Conservation (phyloP, 1,139 yeast genomes). For the Nakaseomyces nivariensis region DNA sequence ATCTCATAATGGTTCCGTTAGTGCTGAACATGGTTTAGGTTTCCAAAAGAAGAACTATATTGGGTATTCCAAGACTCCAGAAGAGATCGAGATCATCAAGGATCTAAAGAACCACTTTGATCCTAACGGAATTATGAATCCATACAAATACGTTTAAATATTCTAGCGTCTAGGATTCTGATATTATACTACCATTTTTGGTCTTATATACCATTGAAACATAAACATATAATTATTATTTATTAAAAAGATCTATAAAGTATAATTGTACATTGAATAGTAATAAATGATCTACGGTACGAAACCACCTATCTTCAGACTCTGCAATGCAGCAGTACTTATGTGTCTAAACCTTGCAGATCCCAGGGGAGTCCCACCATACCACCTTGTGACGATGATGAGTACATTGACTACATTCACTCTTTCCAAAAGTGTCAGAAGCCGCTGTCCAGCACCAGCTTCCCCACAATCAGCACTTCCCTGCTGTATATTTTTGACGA, state of each 20-base stretch:
- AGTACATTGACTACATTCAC: conserved; percentile 42
- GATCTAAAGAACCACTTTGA: conserved; percentile 70
- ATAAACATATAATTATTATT: no score
- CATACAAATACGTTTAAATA: conserved; percentile 63
- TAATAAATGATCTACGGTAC: conserved; percentile 8
- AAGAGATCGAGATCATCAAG: conserved; percentile 64
- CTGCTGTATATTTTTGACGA: conserved; percentile 34
- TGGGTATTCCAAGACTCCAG: conserved; percentile 58
- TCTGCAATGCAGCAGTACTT: conserved; percentile 41
- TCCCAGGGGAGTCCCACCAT: conserved; percentile 61
- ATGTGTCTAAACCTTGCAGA: conserved; percentile 56
- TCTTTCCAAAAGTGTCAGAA: conserved; percentile 42
- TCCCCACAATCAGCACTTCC: conserved; percentile 59
- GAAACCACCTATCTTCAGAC: conserved; percentile 24
- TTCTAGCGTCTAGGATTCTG: not conserved
- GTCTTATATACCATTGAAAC: no score
- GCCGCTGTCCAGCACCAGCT: conserved; percentile 49
- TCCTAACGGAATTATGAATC: conserved; percentile 85
- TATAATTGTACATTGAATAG: no score
- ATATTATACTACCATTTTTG: not conserved
- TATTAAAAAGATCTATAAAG: no score
- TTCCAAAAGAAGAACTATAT: conserved; percentile 88
- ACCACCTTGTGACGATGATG: conserved; percentile 63
- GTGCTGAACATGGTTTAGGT: conserved; percentile 97
- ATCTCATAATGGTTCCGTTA: conserved; percentile 70